Evolutionary conservation across 495 filamentous ascomycete species (phyloP).

Genomic region (Aspergillus sclerotiicarbonarius): DNA sequence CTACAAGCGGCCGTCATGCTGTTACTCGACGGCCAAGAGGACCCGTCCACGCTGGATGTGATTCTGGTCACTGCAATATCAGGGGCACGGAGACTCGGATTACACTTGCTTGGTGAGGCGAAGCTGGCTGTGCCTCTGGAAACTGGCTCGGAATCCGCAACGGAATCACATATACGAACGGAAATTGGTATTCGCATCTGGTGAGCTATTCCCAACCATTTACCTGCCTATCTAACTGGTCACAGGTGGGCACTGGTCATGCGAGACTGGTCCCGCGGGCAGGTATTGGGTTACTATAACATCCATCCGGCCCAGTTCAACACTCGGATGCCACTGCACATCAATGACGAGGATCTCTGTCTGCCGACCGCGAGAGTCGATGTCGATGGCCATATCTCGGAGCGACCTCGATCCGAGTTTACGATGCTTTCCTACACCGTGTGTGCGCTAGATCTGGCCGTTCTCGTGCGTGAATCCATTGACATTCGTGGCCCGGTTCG

Average conservation of each 20-base stretch:
- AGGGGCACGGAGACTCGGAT: conserved; percentile 27
- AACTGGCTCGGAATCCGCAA: background rate
- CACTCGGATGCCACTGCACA: conserved; percentile 25
- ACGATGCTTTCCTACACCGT: conserved; percentile 31
- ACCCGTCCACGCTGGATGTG: conserved; percentile 21
- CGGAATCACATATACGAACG: background rate
- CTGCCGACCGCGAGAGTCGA: background rate
- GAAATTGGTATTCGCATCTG: background rate
- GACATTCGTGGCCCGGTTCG: conserved; percentile 9
- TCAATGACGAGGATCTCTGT: conserved; percentile 27
- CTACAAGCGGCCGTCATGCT: conserved; percentile 33
- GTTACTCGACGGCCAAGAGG: conserved; percentile 27
- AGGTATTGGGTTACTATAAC: conserved; percentile 27
- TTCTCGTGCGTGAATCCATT: conserved; percentile 24
- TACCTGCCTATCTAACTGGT: background rate
- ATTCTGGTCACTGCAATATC: conserved; percentile 30
- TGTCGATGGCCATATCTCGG: conserved; percentile 9
- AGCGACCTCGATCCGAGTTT: conserved; percentile 31
- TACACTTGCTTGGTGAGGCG: conserved; percentile 27
- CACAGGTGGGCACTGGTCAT: conserved; percentile 28
- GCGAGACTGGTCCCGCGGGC: conserved; percentile 27
- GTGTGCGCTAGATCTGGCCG: conserved; percentile 20
- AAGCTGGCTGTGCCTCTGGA: conserved; percentile 5
- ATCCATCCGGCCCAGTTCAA: conserved; percentile 27
- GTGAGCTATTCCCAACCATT: background rate